Percentiles rank a stretch among this genome's conserved stretches.
Conservation (phyloP, 73 alveolate species). For the Tetrahymena elliotti region DNA sequence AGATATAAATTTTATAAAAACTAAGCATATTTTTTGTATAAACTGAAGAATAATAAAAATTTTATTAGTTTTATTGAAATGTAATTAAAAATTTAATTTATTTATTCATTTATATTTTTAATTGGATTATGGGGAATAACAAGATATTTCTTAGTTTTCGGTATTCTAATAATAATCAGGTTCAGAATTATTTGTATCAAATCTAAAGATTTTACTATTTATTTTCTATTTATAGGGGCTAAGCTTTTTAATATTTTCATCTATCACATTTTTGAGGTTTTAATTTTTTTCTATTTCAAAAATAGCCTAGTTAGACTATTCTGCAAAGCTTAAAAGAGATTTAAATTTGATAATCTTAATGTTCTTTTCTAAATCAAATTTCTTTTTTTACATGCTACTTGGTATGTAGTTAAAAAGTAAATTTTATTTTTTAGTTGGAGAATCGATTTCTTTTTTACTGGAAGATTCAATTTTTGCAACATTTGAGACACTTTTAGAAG, state of each 20-base stretch:
- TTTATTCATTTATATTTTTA: background rate
- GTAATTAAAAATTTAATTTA: too few species aligned
- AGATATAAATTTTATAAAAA: too few species aligned
- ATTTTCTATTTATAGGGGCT: background rate
- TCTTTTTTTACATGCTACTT: background rate
- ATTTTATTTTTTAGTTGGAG: background rate
- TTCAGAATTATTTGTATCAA: background rate
- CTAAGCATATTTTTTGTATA: too few species aligned
- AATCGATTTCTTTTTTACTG: background rate
- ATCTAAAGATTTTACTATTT: background rate
- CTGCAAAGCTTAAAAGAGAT: background rate
- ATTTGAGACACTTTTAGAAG: background rate
- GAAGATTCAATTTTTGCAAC: background rate
- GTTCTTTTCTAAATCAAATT: background rate
- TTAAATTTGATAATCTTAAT: background rate
- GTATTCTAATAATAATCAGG: background rate
- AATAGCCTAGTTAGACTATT: background rate
- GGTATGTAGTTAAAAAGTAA: background rate
- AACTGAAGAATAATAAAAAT: too few species aligned
- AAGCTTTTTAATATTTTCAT: background rate
- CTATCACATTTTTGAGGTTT: background rate
- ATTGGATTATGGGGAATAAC: background rate
- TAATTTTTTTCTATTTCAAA: background rate
- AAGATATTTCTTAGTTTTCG: background rate
- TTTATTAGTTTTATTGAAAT: too few species aligned